These are phyloP conservation scores for Physocladia obscura DNA, from an alignment of 192 early-diverging fungal species.

Conservation along the genomic window DNA sequence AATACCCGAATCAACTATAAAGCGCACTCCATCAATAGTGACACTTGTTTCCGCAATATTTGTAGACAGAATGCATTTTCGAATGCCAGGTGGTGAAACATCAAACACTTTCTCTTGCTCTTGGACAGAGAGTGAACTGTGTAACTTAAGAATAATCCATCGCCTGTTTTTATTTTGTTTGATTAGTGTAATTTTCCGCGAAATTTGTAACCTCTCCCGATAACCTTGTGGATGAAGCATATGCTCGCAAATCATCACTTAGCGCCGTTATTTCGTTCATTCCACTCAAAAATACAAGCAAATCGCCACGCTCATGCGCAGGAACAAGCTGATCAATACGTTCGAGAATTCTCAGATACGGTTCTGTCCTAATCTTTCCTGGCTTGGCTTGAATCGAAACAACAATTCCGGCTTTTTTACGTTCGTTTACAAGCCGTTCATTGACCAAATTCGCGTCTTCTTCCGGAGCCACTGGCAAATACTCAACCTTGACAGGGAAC, in stretches of 20 bases:
- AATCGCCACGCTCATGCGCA: conserved; percentile 57
- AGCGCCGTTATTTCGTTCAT: conserved; percentile 64
- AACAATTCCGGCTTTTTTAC: conserved; percentile 38
- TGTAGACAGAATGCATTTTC: conserved; percentile 65
- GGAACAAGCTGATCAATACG: conserved; percentile 60
- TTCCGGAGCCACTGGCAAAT: conserved; percentile 44
- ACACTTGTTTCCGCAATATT: conserved; percentile 56
- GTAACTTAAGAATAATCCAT: conserved; percentile 66
- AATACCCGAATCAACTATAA: conserved; percentile 65
- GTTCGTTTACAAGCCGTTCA: conserved; percentile 42
- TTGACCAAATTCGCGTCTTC: conserved; percentile 63
- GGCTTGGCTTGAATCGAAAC: conserved; percentile 54
- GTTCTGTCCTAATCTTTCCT: conserved; percentile 49
- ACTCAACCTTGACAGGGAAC: conserved; percentile 63
- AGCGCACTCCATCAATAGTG: conserved; percentile 63
- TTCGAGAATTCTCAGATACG: conserved; percentile 61
- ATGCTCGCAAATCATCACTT: conserved; percentile 51
- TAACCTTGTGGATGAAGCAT: conserved; percentile 58
- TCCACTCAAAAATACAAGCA: conserved; percentile 65
- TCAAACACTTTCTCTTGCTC: conserved; percentile 73
- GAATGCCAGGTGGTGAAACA: conserved; percentile 54
- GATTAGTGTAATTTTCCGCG: conserved; percentile 7
- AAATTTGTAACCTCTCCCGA: conserved; percentile 12
- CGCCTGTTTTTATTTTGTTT: conserved; percentile 37
- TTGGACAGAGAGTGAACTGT: conserved; percentile 59